Percentiles rank a stretch among this genome's conserved stretches.
These are phyloP conservation scores for Colletotrichum plurivorum DNA, from an alignment of 2,329 filamentous ascomycete genomes.

Conservation along the genomic window DNA sequence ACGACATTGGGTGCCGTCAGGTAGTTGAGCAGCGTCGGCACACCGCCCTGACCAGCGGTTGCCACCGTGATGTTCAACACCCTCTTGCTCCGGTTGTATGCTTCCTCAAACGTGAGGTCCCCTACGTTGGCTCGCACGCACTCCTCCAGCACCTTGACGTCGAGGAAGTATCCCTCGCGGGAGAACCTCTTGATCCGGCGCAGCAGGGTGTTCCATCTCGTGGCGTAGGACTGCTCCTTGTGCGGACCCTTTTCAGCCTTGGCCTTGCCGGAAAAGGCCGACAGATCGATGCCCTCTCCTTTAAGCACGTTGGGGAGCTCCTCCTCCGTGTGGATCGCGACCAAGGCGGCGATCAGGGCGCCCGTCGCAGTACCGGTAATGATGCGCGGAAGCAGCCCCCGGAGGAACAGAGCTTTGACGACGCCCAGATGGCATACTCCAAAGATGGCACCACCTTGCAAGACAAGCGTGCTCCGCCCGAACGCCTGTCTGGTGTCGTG, in stretches of 20 bases:
- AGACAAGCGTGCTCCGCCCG: slow-evolving; percentile 85
- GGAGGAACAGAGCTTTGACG: slow-evolving; percentile 86
- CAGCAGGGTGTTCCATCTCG: slow-evolving; percentile 70
- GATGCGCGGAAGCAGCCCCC: slow-evolving; percentile 87
- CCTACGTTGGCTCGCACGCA: slow-evolving; percentile 89
- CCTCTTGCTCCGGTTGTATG: slow-evolving; percentile 86
- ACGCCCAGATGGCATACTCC: slow-evolving; percentile 92
- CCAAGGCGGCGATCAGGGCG: slow-evolving; percentile 88
- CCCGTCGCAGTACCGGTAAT: slow-evolving; percentile 93
- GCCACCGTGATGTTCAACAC: slow-evolving; percentile 94
- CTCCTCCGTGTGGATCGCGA: slow-evolving; percentile 88
- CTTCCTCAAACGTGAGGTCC: slow-evolving; percentile 93
- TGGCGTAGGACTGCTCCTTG: slow-evolving; percentile 55
- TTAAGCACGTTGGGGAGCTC: slow-evolving; percentile 84
- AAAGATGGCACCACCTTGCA: slow-evolving; percentile 93
- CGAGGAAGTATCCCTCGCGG: slow-evolving; percentile 85
- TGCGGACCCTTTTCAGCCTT: slow-evolving; percentile 49
- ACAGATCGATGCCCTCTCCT: slow-evolving; percentile 85
- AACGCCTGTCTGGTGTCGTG: slow-evolving; percentile 91
- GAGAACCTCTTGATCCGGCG: slow-evolving; percentile 79
- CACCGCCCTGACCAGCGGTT: slow-evolving; percentile 79
- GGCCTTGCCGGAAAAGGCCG: slow-evolving; percentile 72
- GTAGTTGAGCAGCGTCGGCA: slow-evolving; percentile 91
- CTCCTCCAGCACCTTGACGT: slow-evolving; percentile 85
- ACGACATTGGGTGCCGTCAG: slow-evolving; percentile 94